phyloP scores from a whole-genome alignment of 139 green algal genomes.

The Chlorella sp. region DNA sequence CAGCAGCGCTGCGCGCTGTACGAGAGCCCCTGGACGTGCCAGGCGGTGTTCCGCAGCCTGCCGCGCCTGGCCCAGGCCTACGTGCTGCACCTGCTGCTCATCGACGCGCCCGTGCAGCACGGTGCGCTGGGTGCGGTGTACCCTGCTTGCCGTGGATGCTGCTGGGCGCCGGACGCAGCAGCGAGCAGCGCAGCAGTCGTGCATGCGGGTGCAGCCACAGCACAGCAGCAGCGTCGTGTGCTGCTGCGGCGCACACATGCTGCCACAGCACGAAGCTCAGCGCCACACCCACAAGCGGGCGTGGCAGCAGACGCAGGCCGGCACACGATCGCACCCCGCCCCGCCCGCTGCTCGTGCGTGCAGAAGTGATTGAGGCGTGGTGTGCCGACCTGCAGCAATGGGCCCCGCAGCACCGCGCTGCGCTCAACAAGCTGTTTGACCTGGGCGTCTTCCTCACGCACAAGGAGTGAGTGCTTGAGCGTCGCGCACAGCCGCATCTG shows the following conservation, averaged over 20 bases:
- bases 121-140: conserved; percentile 10
- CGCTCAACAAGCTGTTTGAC: neutral
- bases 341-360: neutral
- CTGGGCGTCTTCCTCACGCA: conserved; percentile 10
- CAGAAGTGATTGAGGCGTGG: conserved; percentile 25
- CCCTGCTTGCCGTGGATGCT: neutral
- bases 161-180: neutral
- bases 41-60: conserved; percentile 70
- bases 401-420: conserved; percentile 1
- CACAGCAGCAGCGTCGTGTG: no score
- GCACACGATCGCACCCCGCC: neutral
- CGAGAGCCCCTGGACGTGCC: conserved; percentile 50
- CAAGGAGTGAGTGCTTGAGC: neutral
- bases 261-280: neutral
- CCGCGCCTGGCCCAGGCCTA: conserved; percentile 60
- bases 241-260: neutral
- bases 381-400: neutral
- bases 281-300: neutral
- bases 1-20: conserved; percentile 47
- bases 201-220: no score
- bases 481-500: neutral
- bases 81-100: conserved; percentile 57
- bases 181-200: neutral
- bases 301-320: neutral
- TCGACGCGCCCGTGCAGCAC: conserved; percentile 28